A percentile compares a stretch with the other conserved stretches of the same genome.
These are phyloP conservation scores for Solanum pennellii DNA, from an alignment of 257 asterid species.

Conservation along the genomic window DNA sequence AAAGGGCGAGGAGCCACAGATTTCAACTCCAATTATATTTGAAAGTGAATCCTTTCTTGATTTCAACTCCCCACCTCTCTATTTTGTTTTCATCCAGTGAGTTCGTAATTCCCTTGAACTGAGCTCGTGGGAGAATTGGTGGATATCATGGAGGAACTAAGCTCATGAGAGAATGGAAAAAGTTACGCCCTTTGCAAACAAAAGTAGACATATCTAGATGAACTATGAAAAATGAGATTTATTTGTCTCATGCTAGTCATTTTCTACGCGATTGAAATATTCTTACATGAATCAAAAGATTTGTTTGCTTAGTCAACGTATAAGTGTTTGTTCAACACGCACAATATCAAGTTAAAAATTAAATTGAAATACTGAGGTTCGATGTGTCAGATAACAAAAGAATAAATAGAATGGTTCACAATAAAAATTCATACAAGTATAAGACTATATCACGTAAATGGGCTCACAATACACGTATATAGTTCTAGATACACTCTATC, in stretches of 20 bases:
- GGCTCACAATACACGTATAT: background rate
- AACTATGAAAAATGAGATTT: background rate
- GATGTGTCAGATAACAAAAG: background rate
- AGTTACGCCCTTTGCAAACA: background rate
- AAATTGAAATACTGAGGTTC: background rate
- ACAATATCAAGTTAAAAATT: no score
- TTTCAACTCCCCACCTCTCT: no score
- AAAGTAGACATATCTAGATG: background rate
- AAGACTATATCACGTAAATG: no score
- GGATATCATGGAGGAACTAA: fast-evolving
- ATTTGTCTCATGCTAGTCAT: background rate
- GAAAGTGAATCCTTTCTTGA: no score
- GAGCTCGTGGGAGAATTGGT: background rate
- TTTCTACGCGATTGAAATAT: background rate
- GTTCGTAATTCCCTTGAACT: background rate
- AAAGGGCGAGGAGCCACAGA: no score
- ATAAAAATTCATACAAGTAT: background rate
- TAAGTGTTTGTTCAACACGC: background rate
- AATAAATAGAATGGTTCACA: background rate
- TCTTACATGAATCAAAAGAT: background rate
- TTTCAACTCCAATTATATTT: no score
- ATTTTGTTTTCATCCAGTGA: no score
- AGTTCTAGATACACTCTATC: no score
- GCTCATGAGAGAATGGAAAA: background rate
- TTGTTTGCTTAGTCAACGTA: no score